phyloP scores from a whole-genome alignment of 192 early-diverging fungal species.

The Coemansia sp. region DNA sequence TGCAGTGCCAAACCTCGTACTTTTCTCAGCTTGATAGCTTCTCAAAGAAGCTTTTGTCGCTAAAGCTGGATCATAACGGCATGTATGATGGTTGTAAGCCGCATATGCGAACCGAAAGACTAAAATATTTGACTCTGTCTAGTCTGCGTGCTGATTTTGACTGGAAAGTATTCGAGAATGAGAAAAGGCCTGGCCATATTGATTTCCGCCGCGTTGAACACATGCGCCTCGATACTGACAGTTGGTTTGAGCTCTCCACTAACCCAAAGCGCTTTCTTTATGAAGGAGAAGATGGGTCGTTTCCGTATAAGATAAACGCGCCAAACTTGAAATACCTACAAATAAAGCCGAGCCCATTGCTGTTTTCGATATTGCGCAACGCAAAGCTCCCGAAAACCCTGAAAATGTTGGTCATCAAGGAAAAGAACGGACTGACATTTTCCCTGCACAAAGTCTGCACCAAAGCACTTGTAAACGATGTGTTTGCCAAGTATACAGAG shows the following conservation, averaged over 20 bases:
- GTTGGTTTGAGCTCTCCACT: background rate
- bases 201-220: background rate
- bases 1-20: background rate
- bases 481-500: background rate
- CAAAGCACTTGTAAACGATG: background rate
- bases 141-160: background rate
- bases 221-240: background rate
- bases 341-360: background rate
- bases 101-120: background rate
- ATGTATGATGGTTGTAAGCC: background rate
- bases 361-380: slow-evolving; percentile 1
- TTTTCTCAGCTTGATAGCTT: background rate
- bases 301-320: slow-evolving; percentile 1
- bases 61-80: background rate
- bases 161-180: background rate
- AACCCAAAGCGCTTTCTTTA: background rate
- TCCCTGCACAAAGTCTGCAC: background rate
- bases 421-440: background rate
- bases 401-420: background rate
- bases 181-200: background rate
- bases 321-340: background rate
- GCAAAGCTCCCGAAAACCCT: background rate
- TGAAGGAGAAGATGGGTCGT: background rate
- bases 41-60: background rate
- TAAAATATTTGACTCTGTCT: background rate